These are phyloP conservation scores for Alternaria triticina DNA, from an alignment of 2,329 filamentous ascomycete species.

Conservation along the genomic window DNA sequence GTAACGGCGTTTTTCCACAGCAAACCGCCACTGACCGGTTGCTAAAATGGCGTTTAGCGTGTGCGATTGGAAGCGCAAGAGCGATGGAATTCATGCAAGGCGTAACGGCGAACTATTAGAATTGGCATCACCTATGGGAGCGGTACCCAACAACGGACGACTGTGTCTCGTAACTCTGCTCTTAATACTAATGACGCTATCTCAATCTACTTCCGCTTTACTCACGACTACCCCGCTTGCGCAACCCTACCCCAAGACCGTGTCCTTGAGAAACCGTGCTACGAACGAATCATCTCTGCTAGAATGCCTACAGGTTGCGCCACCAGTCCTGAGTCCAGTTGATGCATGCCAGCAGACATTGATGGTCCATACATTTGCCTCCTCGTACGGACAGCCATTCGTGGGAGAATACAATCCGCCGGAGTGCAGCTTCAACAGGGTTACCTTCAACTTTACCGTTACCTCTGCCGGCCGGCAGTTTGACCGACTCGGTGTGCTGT, in stretches of 20 bases:
- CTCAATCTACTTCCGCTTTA: conserved; percentile 30
- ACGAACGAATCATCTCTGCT: conserved; percentile 49
- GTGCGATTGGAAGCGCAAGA: conserved; percentile 27
- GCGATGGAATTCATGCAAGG: conserved; percentile 18
- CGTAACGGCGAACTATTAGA: conserved; percentile 16
- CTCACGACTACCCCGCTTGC: conserved; percentile 21
- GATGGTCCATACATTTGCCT: conserved; percentile 74
- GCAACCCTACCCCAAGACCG: conserved; percentile 14
- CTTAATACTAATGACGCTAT: conserved; percentile 45
- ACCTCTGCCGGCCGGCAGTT: conserved; percentile 74
- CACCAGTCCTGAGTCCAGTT: conserved; percentile 64
- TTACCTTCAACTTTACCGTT: conserved; percentile 78
- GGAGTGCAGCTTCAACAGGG: conserved; percentile 72
- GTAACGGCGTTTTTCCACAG: conserved; percentile 31
- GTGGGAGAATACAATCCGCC: conserved; percentile 73
- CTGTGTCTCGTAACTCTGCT: conserved; percentile 31
- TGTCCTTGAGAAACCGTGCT: conserved; percentile 27
- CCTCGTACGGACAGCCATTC: conserved; percentile 76
- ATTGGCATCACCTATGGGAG: conserved; percentile 16
- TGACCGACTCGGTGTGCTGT: conserved; percentile 78
- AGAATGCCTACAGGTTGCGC: conserved; percentile 72
- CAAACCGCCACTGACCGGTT: conserved; percentile 16
- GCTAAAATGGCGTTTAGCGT: conserved; percentile 20
- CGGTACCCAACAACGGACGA: conserved; percentile 17
- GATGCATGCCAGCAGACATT: conserved; percentile 62